Conservation (phyloP, 768 basidiomycete species). For the Leccinellum rugosiceps region DNA sequence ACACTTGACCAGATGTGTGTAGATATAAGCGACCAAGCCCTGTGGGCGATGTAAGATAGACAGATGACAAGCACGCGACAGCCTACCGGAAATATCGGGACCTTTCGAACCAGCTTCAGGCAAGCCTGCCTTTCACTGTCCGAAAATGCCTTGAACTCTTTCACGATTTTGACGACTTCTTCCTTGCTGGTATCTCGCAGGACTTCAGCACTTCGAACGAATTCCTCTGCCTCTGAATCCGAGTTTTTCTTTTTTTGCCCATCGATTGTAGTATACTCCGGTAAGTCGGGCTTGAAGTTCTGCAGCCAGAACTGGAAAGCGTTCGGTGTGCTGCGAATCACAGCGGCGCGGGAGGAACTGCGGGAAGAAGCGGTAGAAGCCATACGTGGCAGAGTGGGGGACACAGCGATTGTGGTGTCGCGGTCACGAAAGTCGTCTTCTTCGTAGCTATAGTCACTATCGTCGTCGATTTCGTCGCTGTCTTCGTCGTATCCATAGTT, state of each 20-base stretch:
- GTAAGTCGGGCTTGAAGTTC: background rate
- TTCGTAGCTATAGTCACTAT: background rate
- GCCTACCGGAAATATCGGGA: conserved; percentile 25
- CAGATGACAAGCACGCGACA: background rate
- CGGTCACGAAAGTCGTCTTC: background rate
- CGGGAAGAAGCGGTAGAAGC: background rate
- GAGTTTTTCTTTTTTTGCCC: conserved; percentile 3
- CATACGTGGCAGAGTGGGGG: background rate
- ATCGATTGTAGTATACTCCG: conserved; percentile 20
- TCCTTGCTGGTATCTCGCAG: conserved; percentile 14
- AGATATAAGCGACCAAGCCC: conserved; percentile 30
- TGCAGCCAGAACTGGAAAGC: conserved; percentile 15
- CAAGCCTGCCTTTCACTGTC: conserved; percentile 8
- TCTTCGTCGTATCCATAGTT: conserved; percentile 1
- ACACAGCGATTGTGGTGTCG: background rate
- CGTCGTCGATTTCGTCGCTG: too few species aligned
- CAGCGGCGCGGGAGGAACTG: background rate
- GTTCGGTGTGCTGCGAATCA: background rate
- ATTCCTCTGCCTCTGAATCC: background rate
- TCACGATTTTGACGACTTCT: conserved; percentile 18
- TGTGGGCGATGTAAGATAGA: conserved; percentile 9
- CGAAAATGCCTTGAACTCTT: conserved; percentile 13
- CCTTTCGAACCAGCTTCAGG: conserved; percentile 8
- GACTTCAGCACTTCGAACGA: conserved; percentile 2
- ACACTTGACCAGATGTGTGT: conserved; percentile 24